These are phyloP conservation scores for Macrolepiota albuminosa DNA, from an alignment of 768 basidiomycete genomes.

Conservation along the genomic window DNA sequence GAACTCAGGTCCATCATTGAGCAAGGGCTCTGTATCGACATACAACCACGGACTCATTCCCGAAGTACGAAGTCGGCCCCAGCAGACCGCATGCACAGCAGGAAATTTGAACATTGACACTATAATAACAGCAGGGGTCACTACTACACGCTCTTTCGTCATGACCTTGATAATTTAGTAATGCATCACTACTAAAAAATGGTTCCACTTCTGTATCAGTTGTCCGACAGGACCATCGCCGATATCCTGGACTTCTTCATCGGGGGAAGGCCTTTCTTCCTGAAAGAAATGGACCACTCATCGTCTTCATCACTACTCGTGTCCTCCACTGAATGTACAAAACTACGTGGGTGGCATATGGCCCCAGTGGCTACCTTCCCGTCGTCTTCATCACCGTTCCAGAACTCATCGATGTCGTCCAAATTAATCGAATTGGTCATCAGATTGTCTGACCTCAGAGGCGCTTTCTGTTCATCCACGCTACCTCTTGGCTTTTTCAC, in stretches of 20 bases:
- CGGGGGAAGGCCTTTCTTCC: constrained; percentile 19
- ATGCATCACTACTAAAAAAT: not conserved
- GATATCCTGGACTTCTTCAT: constrained; percentile 17
- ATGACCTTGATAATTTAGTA: no score
- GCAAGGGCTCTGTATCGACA: no score
- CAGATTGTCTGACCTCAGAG: constrained; percentile 8
- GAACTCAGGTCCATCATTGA: no score
- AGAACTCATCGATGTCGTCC: constrained; percentile 14
- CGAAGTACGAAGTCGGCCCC: no score
- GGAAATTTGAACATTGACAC: no score
- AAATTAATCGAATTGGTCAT: constrained; percentile 7
- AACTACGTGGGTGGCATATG: not conserved
- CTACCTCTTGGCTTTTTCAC: constrained; percentile 2
- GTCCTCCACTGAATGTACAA: constrained; percentile 1
- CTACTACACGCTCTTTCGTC: no score
- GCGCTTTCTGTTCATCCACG: constrained; percentile 10
- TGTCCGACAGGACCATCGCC: constrained; percentile 40
- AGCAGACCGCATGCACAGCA: no score
- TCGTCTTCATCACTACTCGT: constrained; percentile 19
- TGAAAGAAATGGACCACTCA: constrained; percentile 31
- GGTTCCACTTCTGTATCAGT: constrained; percentile 8
- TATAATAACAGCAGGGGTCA: no score
- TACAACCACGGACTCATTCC: no score
- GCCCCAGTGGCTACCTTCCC: not conserved
- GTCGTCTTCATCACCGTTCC: not conserved